Base-by-base conservation (phyloP, 2,329 filamentous ascomycete genomes). In the Claviceps spartinae region DNA sequence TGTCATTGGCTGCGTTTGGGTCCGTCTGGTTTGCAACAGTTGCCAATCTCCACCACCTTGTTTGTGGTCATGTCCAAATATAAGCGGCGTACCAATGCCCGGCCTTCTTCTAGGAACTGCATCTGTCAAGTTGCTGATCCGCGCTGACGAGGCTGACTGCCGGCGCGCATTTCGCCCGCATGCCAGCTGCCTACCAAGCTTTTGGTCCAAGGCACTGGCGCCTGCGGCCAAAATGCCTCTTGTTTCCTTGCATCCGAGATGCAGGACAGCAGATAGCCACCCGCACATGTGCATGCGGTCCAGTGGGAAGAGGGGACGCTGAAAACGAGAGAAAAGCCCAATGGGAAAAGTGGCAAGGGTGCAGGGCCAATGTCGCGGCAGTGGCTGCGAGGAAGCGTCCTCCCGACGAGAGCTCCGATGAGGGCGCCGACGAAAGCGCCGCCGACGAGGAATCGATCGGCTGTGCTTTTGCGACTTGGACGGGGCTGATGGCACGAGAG, bases 11-110 rank as follows among this genome's bases (percentile, higher is more conserved):
- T 54, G 30, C 46, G 43, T 26, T 38, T 45, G 45, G 37, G 38
- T 47, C 30, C 8, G 30, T 34, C 30, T 34, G 30, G 30, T 11
- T 34, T 11, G 44, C 36, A 49, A 30, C 40, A 48, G 43, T 55
- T 50, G 53, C 50, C 54, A 58, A 57, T 58, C 53, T 59, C 59
- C 58, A 58, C 58, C 44, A 36, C 18, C 37, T 54, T 22, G 22
- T 22, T 43, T 43, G 16, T 16, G 30, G 41, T 50, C 51, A 36
- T 43, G 20, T 26, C 47, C 40, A 45, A 56, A 54, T 51, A 56
- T 51, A 56, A 54, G 51, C n/a, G 37, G 47, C 47, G 9, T 16
- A n/a, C 16, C n/a, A 34, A 40, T 48, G 20, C 36, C 36, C 18
- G 34, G 30, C 30, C 30, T 11, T 20, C 46, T 5, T 4, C 36